phyloP scores from a whole-genome alignment of 139 green algal genomes.

The Eudorina sp. region DNA sequence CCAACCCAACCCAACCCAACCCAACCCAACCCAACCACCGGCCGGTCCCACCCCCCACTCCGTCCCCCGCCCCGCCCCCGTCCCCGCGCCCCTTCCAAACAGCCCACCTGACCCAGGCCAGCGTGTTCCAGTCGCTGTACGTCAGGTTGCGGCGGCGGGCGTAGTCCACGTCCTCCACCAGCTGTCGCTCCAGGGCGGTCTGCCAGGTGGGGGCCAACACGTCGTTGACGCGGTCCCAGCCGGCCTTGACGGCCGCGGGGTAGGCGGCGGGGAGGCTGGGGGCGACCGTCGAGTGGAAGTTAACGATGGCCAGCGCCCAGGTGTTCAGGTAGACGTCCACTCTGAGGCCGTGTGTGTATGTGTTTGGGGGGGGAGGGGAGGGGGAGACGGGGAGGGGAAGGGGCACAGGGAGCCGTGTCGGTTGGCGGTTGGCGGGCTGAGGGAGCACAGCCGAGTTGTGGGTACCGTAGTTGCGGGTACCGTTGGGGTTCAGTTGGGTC shows the following conservation, averaged over 20 bases:
- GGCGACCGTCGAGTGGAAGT: no score
- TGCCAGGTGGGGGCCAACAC: conserved; percentile 26
- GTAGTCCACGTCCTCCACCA: conserved; percentile 35
- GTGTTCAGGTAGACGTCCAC: conserved; percentile 56
- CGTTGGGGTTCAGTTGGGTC: no score
- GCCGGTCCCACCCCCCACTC: no score
- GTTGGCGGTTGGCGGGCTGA: no score
- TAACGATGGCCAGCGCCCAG: conserved; percentile 55
- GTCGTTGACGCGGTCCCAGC: background rate
- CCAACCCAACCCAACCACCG: no score
- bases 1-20: no score
- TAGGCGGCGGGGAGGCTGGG: no score
- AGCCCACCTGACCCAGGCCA: conserved; percentile 53
- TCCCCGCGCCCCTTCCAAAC: background rate
- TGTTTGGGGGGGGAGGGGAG: background rate
- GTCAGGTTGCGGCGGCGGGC: background rate
- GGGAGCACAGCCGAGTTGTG: no score
- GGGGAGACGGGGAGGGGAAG: background rate
- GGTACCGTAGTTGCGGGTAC: no score
- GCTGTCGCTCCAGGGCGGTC: background rate
- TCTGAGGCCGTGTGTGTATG: background rate
- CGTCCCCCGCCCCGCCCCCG: background rate
- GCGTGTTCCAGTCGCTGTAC: conserved; percentile 51
- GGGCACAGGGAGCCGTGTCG: no score
- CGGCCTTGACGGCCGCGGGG: background rate